phyloP scores from a whole-genome alignment of 1,139 yeast species.

The Hyphopichia wangnamkhiaoensis region DNA sequence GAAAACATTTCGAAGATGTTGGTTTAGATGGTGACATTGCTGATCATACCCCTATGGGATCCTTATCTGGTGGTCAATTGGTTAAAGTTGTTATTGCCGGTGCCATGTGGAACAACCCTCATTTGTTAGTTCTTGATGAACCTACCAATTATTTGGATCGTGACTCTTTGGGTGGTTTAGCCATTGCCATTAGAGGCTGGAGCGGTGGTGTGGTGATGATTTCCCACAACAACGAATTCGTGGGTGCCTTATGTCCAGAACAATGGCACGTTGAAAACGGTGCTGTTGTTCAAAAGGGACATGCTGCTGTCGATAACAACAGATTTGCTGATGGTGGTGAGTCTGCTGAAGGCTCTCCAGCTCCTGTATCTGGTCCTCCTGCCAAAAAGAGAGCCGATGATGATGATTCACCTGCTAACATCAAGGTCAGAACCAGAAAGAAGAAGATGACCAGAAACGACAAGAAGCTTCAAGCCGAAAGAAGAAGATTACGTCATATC shows the following conservation, averaged over 20 bases:
- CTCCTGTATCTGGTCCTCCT: constrained; percentile 36
- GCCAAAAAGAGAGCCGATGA: constrained; percentile 56
- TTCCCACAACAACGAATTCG: constrained; percentile 95
- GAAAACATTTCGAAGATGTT: constrained; percentile 95
- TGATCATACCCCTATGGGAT: constrained; percentile 96
- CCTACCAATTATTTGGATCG: constrained; percentile 98
- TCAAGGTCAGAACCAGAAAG: constrained; percentile 88
- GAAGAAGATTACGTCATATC: constrained; percentile 90
- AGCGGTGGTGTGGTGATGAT: constrained; percentile 98
- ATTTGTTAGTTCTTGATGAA: constrained; percentile 92
- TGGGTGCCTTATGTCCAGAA: constrained; percentile 96
- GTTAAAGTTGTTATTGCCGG: constrained; percentile 99
- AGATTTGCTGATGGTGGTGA: constrained; percentile 79
- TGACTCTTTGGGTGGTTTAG: constrained; percentile 96
- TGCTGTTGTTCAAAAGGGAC: constrained; percentile 79
- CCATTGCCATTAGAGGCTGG: constrained; percentile 98
- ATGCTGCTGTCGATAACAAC: constrained; percentile 67
- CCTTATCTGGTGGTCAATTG: constrained; percentile 95
- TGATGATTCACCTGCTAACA: constrained; percentile 93
- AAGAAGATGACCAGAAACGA: constrained; percentile 97
- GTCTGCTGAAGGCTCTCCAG: constrained; percentile 20
- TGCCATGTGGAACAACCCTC: constrained; percentile 99
- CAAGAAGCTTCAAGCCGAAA: constrained; percentile 84
- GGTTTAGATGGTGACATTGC: constrained; percentile 98
- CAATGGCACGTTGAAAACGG: constrained; percentile 98